A percentile compares a stretch with the other conserved stretches of the same genome.
Conservation (phyloP, 2,329 filamentous ascomycete genomes). For the Neopestalotiopsis rosae region DNA sequence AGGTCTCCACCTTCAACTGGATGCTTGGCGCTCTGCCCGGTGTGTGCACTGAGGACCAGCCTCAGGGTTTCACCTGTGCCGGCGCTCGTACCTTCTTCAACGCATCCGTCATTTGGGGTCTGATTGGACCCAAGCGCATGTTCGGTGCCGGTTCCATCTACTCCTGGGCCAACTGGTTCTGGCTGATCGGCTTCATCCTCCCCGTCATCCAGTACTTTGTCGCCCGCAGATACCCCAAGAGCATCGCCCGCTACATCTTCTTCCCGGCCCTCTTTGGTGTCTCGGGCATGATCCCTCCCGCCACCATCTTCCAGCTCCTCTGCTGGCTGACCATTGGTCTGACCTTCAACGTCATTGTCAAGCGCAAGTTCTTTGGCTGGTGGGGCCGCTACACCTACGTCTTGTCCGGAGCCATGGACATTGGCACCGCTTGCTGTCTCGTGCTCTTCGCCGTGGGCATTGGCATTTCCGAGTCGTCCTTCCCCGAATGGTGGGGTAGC, state of each 20-base stretch:
- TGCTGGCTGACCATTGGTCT: slow-evolving; percentile 46
- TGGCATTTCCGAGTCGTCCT: slow-evolving; percentile 12
- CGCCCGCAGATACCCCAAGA: slow-evolving; percentile 53
- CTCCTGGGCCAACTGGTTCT: slow-evolving; percentile 57
- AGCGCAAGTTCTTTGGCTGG: slow-evolving; percentile 57
- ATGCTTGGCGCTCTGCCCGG: slow-evolving; percentile 52
- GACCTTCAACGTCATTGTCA: slow-evolving; percentile 60
- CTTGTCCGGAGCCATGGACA: slow-evolving; percentile 62
- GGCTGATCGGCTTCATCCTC: slow-evolving; percentile 55
- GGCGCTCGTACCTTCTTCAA: slow-evolving; percentile 65
- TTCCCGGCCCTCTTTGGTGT: slow-evolving; percentile 60
- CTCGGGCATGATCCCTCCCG: slow-evolving; percentile 55
- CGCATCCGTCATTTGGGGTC: slow-evolving; percentile 61
- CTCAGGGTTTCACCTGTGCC: slow-evolving; percentile 60
- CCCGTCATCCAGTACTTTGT: slow-evolving; percentile 55
- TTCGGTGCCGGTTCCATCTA: slow-evolving; percentile 54
- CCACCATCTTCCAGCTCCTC: slow-evolving; percentile 46
- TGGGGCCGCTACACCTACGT: slow-evolving; percentile 65
- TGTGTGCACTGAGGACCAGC: slow-evolving; percentile 55
- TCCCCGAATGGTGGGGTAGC: slow-evolving; percentile 15
- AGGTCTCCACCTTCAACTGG: slow-evolving; percentile 45
- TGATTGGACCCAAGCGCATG: slow-evolving; percentile 60
- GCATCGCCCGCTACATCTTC: slow-evolving; percentile 53
- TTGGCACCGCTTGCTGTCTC: slow-evolving; percentile 39
- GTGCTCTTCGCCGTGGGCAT: slow-evolving; percentile 12